Conservation (phyloP, 2,329 filamentous ascomycete genomes). For the Blumeriella jaapii region DNA sequence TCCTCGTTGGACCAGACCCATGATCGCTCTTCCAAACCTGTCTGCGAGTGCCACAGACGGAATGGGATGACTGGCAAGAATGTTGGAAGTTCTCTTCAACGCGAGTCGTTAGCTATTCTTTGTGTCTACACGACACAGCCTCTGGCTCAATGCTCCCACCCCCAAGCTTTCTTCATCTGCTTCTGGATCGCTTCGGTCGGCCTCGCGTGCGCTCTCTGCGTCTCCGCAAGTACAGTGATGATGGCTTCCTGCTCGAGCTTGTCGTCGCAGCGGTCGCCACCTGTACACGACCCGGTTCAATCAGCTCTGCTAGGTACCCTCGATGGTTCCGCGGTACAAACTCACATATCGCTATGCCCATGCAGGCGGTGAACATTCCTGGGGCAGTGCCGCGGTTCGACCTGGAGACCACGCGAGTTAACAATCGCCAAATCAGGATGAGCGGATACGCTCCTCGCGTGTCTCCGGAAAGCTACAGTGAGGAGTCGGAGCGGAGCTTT, state of each 20-base stretch:
- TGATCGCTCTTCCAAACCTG: too few relatives aligned
- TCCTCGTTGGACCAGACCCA: too few relatives aligned
- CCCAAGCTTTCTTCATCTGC: conserved; percentile 39
- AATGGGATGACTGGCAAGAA: too few relatives aligned
- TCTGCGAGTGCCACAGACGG: too few relatives aligned
- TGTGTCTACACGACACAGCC: too few relatives aligned
- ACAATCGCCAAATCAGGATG: too few relatives aligned
- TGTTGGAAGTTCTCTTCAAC: too few relatives aligned
- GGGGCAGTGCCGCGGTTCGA: conserved; percentile 45
- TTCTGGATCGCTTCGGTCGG: conserved; percentile 38
- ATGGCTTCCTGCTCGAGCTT: conserved; percentile 36
- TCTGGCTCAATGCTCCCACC: conserved; percentile 30
- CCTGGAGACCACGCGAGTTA: too few relatives aligned
- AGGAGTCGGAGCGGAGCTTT: too few relatives aligned
- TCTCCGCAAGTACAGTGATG: conserved; percentile 35
- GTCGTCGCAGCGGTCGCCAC: conserved; percentile 39
- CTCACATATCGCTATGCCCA: conserved; percentile 43
- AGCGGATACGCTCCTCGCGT: too few relatives aligned
- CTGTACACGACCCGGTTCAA: conserved; percentile 12
- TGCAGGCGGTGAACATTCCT: conserved; percentile 42
- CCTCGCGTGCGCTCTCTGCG: conserved; percentile 39
- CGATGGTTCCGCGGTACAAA: conserved; percentile 3
- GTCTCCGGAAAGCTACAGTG: too few relatives aligned
- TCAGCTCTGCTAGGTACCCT: neutral
- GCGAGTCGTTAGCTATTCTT: too few relatives aligned